Evolutionary conservation across 345 rosid genomes (phyloP).

Genomic region (Brassica carinata): DNA sequence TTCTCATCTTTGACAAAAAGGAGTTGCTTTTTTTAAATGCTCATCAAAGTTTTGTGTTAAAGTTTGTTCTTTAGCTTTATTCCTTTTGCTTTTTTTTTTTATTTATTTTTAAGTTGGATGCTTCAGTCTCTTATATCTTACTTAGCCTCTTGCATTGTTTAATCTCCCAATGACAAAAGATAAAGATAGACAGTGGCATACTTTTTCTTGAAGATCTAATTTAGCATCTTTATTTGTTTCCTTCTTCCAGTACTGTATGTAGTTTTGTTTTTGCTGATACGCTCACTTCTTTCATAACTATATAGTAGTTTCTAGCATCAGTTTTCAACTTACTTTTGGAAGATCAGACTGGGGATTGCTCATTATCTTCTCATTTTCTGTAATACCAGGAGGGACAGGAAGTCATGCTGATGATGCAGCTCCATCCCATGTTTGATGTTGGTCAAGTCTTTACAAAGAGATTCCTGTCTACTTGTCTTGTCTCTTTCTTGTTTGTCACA

Average conservation of each 20-base stretch:
- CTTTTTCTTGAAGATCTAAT: conserved; percentile 30
- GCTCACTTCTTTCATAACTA: conserved; percentile 3
- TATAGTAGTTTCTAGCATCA: not conserved
- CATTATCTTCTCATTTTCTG: conserved; percentile 30
- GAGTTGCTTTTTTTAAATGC: conserved; percentile 27
- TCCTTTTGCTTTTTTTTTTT: conserved; percentile 29
- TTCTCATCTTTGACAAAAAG: conserved; percentile 30
- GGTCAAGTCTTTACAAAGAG: conserved; percentile 36
- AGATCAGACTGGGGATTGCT: not conserved
- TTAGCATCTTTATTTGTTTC: conserved; percentile 2
- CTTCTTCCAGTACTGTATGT: too few species aligned
- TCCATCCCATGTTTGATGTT: conserved; percentile 22
- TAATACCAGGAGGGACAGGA: conserved; percentile 46
- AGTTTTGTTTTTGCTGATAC: not conserved
- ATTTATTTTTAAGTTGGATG: conserved; percentile 21
- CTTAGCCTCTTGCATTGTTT: conserved; percentile 37
- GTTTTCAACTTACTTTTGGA: not conserved
- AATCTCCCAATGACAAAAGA: conserved; percentile 32
- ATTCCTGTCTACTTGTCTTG: conserved; percentile 37
- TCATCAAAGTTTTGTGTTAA: conserved; percentile 44
- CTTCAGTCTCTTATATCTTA: conserved; percentile 27
- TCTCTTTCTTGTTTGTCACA: conserved; percentile 38
- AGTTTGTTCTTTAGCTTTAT: conserved; percentile 47
- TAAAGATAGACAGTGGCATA: conserved; percentile 26
- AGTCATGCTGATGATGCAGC: conserved; percentile 37